These are phyloP conservation scores for Boletus rufocinnamomeus DNA, from an alignment of 768 basidiomycete species.

Conservation along the genomic window DNA sequence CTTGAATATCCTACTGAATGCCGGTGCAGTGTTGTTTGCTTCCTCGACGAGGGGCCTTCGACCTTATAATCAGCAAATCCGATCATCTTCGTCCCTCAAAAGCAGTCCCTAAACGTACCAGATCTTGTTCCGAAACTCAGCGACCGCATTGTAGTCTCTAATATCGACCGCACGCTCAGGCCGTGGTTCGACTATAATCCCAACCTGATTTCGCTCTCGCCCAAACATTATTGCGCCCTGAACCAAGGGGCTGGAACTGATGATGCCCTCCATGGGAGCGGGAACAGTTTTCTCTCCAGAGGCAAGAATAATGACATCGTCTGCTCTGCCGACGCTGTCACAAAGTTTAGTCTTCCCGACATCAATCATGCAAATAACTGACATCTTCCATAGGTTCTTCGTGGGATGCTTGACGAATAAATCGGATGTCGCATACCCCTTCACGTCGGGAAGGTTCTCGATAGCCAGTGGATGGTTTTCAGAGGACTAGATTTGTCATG, in stretches of 20 bases:
- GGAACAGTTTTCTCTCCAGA: conserved; percentile 38
- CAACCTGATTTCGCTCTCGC: conserved; percentile 32
- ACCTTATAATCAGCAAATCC: background rate
- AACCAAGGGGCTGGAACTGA: conserved; percentile 23
- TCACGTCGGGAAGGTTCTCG: conserved; percentile 38
- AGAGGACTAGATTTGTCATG: conserved; percentile 1
- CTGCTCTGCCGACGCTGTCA: conserved; percentile 40
- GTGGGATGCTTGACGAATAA: conserved; percentile 47
- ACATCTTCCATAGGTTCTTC: conserved; percentile 47
- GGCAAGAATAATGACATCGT: conserved; percentile 36
- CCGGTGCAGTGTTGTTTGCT: conserved; percentile 40
- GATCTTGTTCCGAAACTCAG: conserved; percentile 20
- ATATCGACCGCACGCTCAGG: conserved; percentile 17
- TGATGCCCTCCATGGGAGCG: conserved; percentile 33
- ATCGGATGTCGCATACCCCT: conserved; percentile 43
- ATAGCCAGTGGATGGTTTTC: conserved; percentile 8
- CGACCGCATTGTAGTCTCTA: conserved; percentile 5
- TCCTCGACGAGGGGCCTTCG: conserved; percentile 40
- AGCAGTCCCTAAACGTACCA: conserved; percentile 21
- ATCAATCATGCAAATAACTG: background rate
- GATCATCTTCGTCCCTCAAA: background rate
- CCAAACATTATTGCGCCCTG: conserved; percentile 35
- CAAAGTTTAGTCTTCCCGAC: background rate
- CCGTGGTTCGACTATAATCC: conserved; percentile 34
- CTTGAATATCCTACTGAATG: conserved; percentile 46